Evolutionary conservation across 2,329 filamentous ascomycete genomes (phyloP), one percentile per base, ranked within the genome.

Genomic region (Paraconiothyrium brasiliense): DNA sequence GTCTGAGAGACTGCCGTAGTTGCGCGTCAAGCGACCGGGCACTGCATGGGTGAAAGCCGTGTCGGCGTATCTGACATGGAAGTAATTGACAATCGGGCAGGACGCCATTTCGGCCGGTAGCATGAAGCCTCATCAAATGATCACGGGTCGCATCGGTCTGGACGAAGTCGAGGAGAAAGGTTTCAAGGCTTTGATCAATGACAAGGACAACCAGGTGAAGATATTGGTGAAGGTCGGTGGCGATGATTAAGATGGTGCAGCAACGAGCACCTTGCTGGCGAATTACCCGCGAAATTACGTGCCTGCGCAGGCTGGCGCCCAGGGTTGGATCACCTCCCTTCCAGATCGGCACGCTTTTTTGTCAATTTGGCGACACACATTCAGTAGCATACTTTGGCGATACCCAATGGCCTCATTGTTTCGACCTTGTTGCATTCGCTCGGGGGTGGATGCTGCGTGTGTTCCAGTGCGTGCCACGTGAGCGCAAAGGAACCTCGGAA

Each of bases 191-290:
- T 68, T 84, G 71, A 80, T 84, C 59, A 77, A 82, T 48, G 81
- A 83, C 58, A 83, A 83, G 63, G 82, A 83, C 58, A 82, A 81
- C 56, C 81, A 83, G 66, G 82, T 84, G 27, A 84, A 84, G 71
- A 81, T 84, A 34, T 62, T 84, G 61, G 81, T 84, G 7, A 71
- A 79, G 59, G 76, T 78, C n/a, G 71, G 68, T 22, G 75, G 72
- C 30, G 73, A 73, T 7, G 58, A 67, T 14, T 67, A 44, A 55
- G n/a, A 3, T 8, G 32, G 7, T 16, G 32, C 5, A 35, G 20
- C 22, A 11, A 7, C 24, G 60, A 64, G 62, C 37, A 59, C 62
- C 59, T 50, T 64, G 59, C 41, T 64, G 62, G 61, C 59, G 24
- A 51, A 22, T 11, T 27, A 56, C 2, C 1, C 30, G 24, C 9